A percentile compares a stretch with the other conserved stretches of the same genome.
Evolutionary conservation across 495 filamentous ascomycete species (phyloP).

Genomic region (Pseudevernia furfuracea): DNA sequence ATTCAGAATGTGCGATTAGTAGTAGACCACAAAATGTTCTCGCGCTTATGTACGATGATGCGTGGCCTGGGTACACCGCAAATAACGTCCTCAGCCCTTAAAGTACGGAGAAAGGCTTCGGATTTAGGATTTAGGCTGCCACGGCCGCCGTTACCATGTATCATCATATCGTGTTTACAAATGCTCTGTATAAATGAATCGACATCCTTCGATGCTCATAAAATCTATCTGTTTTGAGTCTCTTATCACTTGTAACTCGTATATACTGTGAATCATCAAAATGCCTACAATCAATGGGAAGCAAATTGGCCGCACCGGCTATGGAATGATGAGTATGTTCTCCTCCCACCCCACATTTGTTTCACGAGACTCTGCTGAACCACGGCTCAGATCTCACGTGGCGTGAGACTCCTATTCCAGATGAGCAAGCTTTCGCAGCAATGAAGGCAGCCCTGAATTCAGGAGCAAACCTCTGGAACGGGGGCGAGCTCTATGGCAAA

Average conservation of each 20-base stretch:
- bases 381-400: conserved; percentile 64
- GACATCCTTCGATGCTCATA: neutral
- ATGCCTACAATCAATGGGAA: conserved; percentile 42
- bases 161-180: no score
- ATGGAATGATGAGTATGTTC: conserved; percentile 49
- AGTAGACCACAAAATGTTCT: no score
- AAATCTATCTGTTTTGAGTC: neutral
- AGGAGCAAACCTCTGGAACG: conserved; percentile 74
- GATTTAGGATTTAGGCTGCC: neutral
- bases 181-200: neutral
- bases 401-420: conserved; percentile 48
- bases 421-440: conserved; percentile 58
- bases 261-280: neutral
- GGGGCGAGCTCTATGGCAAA: conserved; percentile 71
- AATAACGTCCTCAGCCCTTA: neutral
- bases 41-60: neutral
- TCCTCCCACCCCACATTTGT: neutral
- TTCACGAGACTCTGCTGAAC: conserved; percentile 26
- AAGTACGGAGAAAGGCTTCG: neutral
- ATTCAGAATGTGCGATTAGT: no score
- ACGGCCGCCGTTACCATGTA: no score
- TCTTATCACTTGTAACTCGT: neutral
- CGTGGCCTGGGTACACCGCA: neutral
- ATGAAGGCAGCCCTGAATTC: conserved; percentile 57
- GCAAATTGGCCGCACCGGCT: conserved; percentile 48